Conservation (phyloP, 140 eudicot species). For the Stevia rebaudiana region DNA sequence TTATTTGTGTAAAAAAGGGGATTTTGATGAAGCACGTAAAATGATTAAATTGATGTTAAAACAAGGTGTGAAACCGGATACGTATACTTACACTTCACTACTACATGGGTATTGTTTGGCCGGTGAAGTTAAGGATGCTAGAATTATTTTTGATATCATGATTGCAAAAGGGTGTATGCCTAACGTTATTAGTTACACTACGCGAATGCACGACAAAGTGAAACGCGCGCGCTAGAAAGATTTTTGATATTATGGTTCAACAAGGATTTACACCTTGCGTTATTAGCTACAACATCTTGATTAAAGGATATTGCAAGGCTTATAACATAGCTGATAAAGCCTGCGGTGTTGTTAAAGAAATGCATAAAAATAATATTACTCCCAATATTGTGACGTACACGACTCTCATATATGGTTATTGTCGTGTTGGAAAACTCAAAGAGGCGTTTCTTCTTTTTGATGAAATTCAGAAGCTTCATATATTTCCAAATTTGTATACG, state of each 20-base stretch:
- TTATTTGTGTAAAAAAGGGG: conserved; percentile 27
- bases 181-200: conserved; percentile 20
- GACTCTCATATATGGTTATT: conserved; percentile 22
- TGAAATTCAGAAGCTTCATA: conserved; percentile 1
- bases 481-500: conserved; percentile 22
- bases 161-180: conserved; percentile 33
- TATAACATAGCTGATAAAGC: conserved; percentile 25
- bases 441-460: conserved; percentile 9
- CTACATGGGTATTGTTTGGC: conserved; percentile 30
- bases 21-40: conserved; percentile 19
- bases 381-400: conserved; percentile 28
- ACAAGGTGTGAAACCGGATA: conserved; percentile 22
- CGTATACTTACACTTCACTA: conserved; percentile 27
- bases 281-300: conserved; percentile 29
- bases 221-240: conserved; percentile 21
- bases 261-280: conserved; percentile 30
- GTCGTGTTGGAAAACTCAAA: conserved; percentile 18
- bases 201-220: conserved; percentile 20
- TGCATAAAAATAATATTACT: conserved; percentile 12
- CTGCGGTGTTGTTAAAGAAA: conserved; percentile 10
- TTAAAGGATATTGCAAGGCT: conserved; percentile 29
- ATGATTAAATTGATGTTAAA: conserved; percentile 15
- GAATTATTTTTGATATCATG: conserved; percentile 15
- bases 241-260: conserved; percentile 23
- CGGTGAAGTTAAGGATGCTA: conserved; percentile 17